Evolutionary conservation across 108 stramenopile species (phyloP).

Genomic region (Mediolabrus comicus): DNA sequence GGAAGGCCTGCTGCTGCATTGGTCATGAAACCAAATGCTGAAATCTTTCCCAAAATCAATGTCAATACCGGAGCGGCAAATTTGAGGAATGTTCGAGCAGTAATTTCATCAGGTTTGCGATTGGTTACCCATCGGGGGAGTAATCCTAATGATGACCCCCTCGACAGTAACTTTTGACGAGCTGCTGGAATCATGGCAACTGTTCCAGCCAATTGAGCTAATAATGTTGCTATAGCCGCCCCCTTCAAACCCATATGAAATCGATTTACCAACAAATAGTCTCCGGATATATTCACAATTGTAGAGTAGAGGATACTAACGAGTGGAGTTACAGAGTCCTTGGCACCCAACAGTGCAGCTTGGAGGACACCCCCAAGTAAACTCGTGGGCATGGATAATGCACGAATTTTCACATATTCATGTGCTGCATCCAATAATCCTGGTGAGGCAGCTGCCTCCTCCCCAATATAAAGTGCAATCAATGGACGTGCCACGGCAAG

Average conservation of each 20-base stretch:
- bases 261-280: constrained; percentile 65
- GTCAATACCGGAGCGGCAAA: constrained; percentile 88
- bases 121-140: constrained; percentile 24
- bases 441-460: constrained; percentile 62
- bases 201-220: constrained; percentile 78
- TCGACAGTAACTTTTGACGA: constrained; percentile 43
- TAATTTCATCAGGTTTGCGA: constrained; percentile 38
- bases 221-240: constrained; percentile 79
- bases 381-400: constrained; percentile 81
- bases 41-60: constrained; percentile 80
- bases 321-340: constrained; percentile 83
- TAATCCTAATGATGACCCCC: constrained; percentile 28
- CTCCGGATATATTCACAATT: constrained; percentile 70
- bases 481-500: constrained; percentile 61
- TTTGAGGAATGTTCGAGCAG: constrained; percentile 56
- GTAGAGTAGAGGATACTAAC: constrained; percentile 75
- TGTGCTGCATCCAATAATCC: constrained; percentile 71
- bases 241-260: constrained; percentile 74
- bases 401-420: constrained; percentile 83
- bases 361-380: constrained; percentile 80
- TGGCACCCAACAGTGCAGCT: constrained; percentile 77
- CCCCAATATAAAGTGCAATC: constrained; percentile 80
- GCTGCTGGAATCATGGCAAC: constrained; percentile 68
- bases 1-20: constrained; percentile 81
- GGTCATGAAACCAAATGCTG: constrained; percentile 90